These are phyloP conservation scores for Fusarium tjaetaba DNA, from an alignment of 2,329 filamentous ascomycete genomes.

Conservation along the genomic window DNA sequence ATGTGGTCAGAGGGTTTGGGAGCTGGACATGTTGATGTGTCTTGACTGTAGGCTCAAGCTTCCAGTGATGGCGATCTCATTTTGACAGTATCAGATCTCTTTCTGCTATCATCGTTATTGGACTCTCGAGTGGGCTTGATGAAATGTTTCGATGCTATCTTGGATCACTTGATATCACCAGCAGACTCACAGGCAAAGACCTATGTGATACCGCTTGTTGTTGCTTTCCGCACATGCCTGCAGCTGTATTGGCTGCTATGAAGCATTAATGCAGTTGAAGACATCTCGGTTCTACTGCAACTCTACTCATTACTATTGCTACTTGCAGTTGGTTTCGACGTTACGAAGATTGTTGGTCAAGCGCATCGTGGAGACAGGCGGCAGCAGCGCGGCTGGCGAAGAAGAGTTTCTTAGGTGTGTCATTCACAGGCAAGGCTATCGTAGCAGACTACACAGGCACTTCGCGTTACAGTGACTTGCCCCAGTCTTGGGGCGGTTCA, in stretches of 20 bases:
- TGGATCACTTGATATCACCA: not conserved
- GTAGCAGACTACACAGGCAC: too few relatives aligned
- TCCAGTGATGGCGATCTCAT: not conserved
- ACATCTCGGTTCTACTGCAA: too few relatives aligned
- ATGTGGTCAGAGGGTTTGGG: not conserved
- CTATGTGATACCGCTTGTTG: too few relatives aligned
- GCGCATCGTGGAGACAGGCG: not conserved
- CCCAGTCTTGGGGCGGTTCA: accelerated
- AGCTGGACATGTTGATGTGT: not conserved
- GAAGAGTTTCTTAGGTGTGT: not conserved
- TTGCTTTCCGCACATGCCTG: too few relatives aligned
- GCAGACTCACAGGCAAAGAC: not conserved
- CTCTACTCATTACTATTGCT: accelerated
- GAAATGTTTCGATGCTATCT: accelerated
- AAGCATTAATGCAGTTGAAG: too few relatives aligned
- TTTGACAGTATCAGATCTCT: not conserved
- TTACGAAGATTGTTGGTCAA: accelerated
- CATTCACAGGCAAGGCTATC: too few relatives aligned
- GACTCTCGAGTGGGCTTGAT: not conserved
- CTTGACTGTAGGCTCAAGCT: not conserved
- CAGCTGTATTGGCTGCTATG: too few relatives aligned
- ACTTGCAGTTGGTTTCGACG: not conserved
- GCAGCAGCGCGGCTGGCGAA: accelerated
- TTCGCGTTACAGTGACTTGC: too few relatives aligned
- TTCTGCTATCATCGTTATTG: not conserved